These are phyloP conservation scores for Nymphaea colorata DNA, from an alignment of 164 flowering plant genomes.

Conservation along the genomic window DNA sequence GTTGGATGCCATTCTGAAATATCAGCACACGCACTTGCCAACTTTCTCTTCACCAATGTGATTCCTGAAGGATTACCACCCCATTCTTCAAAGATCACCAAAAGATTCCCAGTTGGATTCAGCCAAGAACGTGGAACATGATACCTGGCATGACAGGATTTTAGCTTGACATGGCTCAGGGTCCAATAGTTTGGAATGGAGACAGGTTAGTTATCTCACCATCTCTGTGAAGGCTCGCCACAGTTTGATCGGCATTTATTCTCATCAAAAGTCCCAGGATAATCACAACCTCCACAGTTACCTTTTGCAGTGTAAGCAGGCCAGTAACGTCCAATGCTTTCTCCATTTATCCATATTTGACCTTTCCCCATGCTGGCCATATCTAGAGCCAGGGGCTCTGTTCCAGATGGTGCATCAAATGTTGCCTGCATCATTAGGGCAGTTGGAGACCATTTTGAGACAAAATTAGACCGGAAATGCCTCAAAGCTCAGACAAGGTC, in stretches of 20 bases:
- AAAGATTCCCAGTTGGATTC: slow-evolving; percentile 32
- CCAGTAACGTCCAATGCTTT: slow-evolving; percentile 86
- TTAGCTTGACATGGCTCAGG: not conserved
- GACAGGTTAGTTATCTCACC: slow-evolving; percentile 27
- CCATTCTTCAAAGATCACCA: slow-evolving; percentile 63
- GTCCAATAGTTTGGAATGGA: not conserved
- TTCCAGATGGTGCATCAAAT: slow-evolving; percentile 67
- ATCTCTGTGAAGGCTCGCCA: slow-evolving; percentile 88
- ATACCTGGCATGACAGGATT: slow-evolving; percentile 2
- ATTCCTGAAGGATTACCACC: slow-evolving; percentile 62
- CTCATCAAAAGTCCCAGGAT: slow-evolving; percentile 59
- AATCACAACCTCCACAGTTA: slow-evolving; percentile 46
- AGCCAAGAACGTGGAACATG: slow-evolving; percentile 74
- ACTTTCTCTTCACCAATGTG: slow-evolving; percentile 32
- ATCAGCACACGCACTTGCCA: slow-evolving; percentile 32
- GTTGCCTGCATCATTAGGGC: slow-evolving; percentile 29
- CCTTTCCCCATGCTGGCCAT: slow-evolving; percentile 94
- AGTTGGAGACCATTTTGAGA: not conserved
- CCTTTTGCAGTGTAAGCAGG: slow-evolving; percentile 81
- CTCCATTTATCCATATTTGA: slow-evolving; percentile 87
- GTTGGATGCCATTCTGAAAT: slow-evolving; percentile 39
- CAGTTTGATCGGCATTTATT: slow-evolving; percentile 72
- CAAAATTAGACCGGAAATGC: not conserved
- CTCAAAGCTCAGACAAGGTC: not conserved
- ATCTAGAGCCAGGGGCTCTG: slow-evolving; percentile 72